These are phyloP conservation scores for Psilocybe cubensis DNA, from an alignment of 768 basidiomycete genomes.

Conservation along the genomic window DNA sequence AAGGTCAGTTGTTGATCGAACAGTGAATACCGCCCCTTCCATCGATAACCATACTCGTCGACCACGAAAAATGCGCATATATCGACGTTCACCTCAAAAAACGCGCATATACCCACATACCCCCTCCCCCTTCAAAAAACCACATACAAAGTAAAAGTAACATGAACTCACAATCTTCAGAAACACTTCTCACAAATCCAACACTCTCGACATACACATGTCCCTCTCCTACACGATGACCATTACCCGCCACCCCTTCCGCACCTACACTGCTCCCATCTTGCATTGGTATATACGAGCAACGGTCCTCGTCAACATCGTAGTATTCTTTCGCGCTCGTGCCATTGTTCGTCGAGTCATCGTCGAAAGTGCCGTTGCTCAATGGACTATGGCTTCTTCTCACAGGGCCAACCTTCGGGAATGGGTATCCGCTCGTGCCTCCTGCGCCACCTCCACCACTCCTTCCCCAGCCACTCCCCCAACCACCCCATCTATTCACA, in stretches of 20 bases:
- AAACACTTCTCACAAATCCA: slow-evolving; percentile 16
- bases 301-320: slow-evolving; percentile 17
- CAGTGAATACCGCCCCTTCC: neutral
- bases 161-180: slow-evolving; percentile 6
- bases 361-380: neutral
- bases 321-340: neutral
- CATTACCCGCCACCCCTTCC: neutral
- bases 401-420: slow-evolving; percentile 15
- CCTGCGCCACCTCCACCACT: neutral
- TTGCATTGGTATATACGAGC: slow-evolving; percentile 34
- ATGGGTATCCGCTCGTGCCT: slow-evolving; percentile 23
- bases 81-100: neutral
- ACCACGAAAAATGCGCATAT: neutral
- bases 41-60: neutral
- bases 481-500: slow-evolving; percentile 10
- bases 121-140: slow-evolving; percentile 3
- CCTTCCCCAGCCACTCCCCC: slow-evolving; percentile 2
- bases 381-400: neutral
- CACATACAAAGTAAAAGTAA: neutral
- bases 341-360: neutral
- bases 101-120: neutral
- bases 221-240: slow-evolving; percentile 19
- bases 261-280: slow-evolving; percentile 11
- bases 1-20: neutral
- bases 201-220: slow-evolving; percentile 33